These are phyloP conservation scores for Aspergillus aculeatus DNA, from an alignment of 2,329 filamentous ascomycete genomes.

Conservation along the genomic window DNA sequence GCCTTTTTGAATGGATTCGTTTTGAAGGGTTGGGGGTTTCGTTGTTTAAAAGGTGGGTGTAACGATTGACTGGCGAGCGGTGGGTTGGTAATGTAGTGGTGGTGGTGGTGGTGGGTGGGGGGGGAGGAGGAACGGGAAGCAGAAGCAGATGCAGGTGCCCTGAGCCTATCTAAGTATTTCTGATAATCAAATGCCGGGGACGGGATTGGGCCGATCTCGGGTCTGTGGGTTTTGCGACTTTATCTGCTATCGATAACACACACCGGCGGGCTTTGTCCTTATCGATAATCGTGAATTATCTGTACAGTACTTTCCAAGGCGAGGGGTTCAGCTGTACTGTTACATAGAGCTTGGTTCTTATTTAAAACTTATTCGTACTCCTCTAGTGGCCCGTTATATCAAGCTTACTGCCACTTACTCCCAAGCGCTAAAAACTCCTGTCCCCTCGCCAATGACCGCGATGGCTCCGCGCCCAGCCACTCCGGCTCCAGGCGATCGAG, in stretches of 20 bases:
- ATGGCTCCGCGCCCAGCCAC: constrained; percentile 46
- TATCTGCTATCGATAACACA: neutral
- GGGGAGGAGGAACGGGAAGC: neutral
- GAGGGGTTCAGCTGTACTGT: no score
- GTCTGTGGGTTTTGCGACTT: neutral
- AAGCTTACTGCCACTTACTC: neutral
- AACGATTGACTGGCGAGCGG: no score
- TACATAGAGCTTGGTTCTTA: no score
- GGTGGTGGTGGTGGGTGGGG: no score
- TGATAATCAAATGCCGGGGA: neutral
- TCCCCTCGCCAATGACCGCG: constrained; percentile 33
- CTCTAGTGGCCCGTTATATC: neutral
- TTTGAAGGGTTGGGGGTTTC: no score
- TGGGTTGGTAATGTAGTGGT: no score
- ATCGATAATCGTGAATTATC: no score
- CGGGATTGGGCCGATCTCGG: neutral
- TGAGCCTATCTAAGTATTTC: neutral
- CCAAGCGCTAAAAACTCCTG: constrained; percentile 33
- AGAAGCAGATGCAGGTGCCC: neutral
- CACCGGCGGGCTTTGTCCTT: neutral
- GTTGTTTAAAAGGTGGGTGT: neutral
- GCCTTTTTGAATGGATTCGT: no score
- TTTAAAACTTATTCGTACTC: no score
- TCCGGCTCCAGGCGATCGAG: constrained; percentile 42
- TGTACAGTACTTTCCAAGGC: no score